phyloP scores from a whole-genome alignment of 1,284 basidiomycete genomes.

The Pulchroboletus neoregius region DNA sequence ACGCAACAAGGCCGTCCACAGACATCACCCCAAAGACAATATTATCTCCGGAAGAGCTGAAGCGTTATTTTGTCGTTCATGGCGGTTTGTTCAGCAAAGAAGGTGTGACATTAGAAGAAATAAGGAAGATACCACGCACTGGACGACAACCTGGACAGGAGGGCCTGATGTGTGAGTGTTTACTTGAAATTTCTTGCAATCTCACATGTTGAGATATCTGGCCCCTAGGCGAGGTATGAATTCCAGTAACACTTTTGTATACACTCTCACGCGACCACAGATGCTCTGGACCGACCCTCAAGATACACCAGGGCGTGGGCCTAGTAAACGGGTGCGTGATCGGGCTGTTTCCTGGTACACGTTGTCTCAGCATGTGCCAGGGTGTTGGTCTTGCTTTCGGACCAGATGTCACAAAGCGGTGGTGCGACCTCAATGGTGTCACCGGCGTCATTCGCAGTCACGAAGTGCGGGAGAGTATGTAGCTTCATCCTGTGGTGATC shows the following conservation, averaged over 20 bases:
- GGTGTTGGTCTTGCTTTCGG: conserved; percentile 97
- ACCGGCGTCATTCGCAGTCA: conserved; percentile 93
- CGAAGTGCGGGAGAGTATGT: conserved; percentile 88
- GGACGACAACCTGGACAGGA: conserved; percentile 92
- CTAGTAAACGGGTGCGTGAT: conserved; percentile 81
- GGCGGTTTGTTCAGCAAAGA: conserved; percentile 96
- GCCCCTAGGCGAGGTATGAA: conserved; percentile 51
- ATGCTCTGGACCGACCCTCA: conserved; percentile 96
- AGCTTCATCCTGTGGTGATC: background rate
- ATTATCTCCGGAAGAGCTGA: conserved; percentile 77
- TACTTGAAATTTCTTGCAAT: conserved; percentile 3
- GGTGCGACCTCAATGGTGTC: conserved; percentile 86
- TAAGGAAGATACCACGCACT: conserved; percentile 83
- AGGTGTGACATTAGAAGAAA: conserved; percentile 88
- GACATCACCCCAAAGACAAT: conserved; percentile 51
- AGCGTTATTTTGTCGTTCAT: conserved; percentile 95
- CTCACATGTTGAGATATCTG: conserved; percentile 8
- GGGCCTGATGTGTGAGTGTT: conserved; percentile 84
- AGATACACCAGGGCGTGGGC: conserved; percentile 84
- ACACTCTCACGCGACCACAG: conserved; percentile 32
- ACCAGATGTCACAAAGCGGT: conserved; percentile 84
- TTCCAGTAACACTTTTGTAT: background rate
- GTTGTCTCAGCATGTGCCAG: conserved; percentile 36
- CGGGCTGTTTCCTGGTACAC: conserved; percentile 1
- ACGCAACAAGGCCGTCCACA: conserved; percentile 61